A percentile compares a stretch with the other conserved stretches of the same genome.
phyloP scores from a whole-genome alignment of 1,139 yeast species.

The Protomyces inouyei region DNA sequence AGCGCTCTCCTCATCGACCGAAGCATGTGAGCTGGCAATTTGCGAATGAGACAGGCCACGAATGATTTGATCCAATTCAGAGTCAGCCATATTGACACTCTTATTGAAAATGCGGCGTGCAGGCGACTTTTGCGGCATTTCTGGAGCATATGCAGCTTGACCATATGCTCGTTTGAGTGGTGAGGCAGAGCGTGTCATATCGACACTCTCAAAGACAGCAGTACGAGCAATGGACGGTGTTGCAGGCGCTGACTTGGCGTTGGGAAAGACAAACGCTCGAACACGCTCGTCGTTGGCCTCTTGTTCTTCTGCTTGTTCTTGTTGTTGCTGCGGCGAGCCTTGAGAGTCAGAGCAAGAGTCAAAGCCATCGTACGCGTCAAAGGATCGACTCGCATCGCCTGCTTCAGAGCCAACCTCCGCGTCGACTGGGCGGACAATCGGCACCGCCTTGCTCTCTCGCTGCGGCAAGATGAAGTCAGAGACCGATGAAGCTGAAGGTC shows the following conservation, averaged over 20 bases:
- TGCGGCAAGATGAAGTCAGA: neutral
- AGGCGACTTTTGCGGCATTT: slow-evolving; percentile 5
- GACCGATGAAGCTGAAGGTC: neutral
- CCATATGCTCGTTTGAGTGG: neutral
- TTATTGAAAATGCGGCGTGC: slow-evolving; percentile 13
- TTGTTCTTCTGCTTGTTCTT: neutral
- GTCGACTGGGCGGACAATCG: neutral
- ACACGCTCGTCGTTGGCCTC: slow-evolving; percentile 15
- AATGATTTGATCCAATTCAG: slow-evolving; percentile 17
- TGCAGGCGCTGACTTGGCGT: slow-evolving; percentile 3
- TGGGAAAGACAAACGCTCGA: slow-evolving; percentile 15
- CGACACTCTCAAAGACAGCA: slow-evolving; percentile 2
- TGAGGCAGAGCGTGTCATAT: neutral
- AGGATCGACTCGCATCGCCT: neutral
- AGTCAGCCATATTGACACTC: slow-evolving; percentile 13
- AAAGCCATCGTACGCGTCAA: slow-evolving; percentile 23
- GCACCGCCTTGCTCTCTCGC: neutral
- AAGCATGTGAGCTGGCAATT: neutral
- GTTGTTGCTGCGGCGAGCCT: neutral
- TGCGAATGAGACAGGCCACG: slow-evolving; percentile 9
- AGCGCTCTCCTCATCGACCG: neutral
- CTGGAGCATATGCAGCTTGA: neutral
- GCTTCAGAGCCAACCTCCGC: neutral
- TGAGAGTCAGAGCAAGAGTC: slow-evolving; percentile 7
- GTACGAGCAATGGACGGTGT: slow-evolving; percentile 14